Evolutionary conservation across 257 asterid genomes (phyloP), one percentile per base, ranked within the genome.

Genomic region (Scutellaria galericulata): DNA sequence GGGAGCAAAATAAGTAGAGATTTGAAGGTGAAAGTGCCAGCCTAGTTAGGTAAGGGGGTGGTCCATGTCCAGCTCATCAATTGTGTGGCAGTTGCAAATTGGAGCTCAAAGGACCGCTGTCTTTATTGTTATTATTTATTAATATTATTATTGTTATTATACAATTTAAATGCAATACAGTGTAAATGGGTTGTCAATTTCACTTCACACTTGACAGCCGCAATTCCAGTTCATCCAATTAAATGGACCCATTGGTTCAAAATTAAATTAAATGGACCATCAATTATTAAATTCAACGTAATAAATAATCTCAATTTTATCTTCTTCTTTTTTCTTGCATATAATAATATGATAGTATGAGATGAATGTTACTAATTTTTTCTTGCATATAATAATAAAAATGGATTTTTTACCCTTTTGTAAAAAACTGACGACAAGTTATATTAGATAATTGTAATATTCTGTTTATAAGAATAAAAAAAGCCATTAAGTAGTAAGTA

Each of bases 121-220:
- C 63, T 68, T 45, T 12, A 66, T 58, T 39, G 47, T 44, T 45
- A 61, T 72, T 47, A 50, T 44, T 42, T 8, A 3, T 57, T 31
- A 31, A 2, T 31, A 31, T 1, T 31, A 8, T n/a, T 3, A 15
- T 24, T 52, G 0, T n/a, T 31, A 4, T 31, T 31, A 2, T 31
- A 31, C 9, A 5, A 42, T 51, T 22, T 47, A 7, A 64, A 40
- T 51, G 58, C 78, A 31, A 7, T 56, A 66, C 75, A 68, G 46
- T 68, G 35, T 20, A 31, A 61, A 60, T 75, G 66, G 80, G 80
- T 44, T 76, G 80, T 76, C 80, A 41, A 62, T 54, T 27, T 55
- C 31, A 35, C 35, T 7, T 39, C 54, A 37, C 51, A 71, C 60
- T 9, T 14, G 57, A 56, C 41, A 57, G 77, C 80, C 77, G 75